Conservation (phyloP, 306 rosid species). For the Styphnolobium japonicum region DNA sequence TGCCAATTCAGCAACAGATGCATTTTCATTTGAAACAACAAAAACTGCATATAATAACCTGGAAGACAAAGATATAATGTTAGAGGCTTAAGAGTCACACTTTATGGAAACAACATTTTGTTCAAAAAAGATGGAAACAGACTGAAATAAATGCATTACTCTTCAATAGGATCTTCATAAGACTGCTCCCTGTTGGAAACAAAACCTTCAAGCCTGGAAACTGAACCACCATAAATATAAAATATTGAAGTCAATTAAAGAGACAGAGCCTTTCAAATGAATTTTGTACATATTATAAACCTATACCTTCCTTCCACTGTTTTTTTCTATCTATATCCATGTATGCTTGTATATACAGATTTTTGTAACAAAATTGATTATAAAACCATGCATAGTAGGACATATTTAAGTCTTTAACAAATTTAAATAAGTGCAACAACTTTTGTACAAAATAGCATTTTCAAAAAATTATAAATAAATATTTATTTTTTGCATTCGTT, state of each 20-base stretch:
- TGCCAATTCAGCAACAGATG: constrained; percentile 97
- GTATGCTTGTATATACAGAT: neutral
- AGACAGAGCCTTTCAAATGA: neutral
- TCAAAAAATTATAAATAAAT: neutral
- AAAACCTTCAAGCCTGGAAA: constrained; percentile 98
- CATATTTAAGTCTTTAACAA: neutral
- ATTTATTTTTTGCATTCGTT: neutral
- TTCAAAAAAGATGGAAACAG: neutral
- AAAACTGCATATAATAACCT: constrained; percentile 96
- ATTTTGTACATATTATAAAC: neutral
- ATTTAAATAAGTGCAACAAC: neutral
- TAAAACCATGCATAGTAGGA: neutral
- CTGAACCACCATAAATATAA: constrained; percentile 52
- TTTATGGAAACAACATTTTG: constrained; percentile 13
- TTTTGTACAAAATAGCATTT: neutral
- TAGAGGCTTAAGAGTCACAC: constrained; percentile 12
- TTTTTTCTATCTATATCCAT: neutral
- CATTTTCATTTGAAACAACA: constrained; percentile 97
- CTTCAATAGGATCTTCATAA: constrained; percentile 98
- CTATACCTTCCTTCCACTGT: neutral
- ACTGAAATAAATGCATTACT: constrained; percentile 59
- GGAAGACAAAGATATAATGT: constrained; percentile 27
- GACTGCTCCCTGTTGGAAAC: constrained; percentile 99
- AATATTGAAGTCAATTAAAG: constrained; percentile 13
- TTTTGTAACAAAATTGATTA: neutral